Conservation (phyloP, 1,284 basidiomycete species). For the Porogramme epimiltina region DNA sequence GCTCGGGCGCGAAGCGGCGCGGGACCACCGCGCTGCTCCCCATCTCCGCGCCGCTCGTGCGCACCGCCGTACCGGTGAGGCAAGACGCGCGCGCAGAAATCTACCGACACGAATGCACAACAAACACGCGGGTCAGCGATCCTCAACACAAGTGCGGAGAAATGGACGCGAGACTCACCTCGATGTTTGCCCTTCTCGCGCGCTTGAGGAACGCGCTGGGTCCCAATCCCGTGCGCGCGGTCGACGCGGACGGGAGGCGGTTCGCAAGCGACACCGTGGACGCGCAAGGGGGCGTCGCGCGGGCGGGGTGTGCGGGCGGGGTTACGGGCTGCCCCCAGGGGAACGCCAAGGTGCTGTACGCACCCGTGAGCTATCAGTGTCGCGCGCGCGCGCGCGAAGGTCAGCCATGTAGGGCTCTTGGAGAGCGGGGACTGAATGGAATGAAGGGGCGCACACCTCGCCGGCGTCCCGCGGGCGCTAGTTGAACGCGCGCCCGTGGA, state of each 20-base stretch:
- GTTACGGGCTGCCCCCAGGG: constrained; percentile 62
- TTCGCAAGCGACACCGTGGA: constrained; percentile 44
- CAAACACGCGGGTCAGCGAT: no score
- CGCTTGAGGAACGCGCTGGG: not conserved
- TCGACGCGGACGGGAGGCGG: constrained; percentile 24
- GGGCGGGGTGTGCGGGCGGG: constrained; percentile 60
- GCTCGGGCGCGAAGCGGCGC: no score
- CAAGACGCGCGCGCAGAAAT: no score
- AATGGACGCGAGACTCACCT: not conserved
- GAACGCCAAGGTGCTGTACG: constrained; percentile 69
- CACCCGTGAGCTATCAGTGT: constrained; percentile 68
- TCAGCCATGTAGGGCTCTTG: not conserved
- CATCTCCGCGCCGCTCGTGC: no score
- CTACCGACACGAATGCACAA: no score
- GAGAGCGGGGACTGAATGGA: no score
- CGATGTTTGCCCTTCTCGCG: not conserved
- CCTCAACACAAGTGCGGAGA: no score
- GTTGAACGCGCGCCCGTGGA: constrained; percentile 56
- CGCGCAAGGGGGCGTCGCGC: constrained; percentile 55
- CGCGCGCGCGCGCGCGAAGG: no score
- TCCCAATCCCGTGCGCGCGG: not conserved
- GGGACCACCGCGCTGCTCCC: no score
- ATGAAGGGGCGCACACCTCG: constrained; percentile 37
- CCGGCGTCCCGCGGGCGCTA: constrained; percentile 53
- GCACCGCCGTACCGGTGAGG: no score